A percentile compares a stretch with the other conserved stretches of the same genome.
phyloP scores from a whole-genome alignment of 1,139 yeast species.

The Suhomyces kunorum region DNA sequence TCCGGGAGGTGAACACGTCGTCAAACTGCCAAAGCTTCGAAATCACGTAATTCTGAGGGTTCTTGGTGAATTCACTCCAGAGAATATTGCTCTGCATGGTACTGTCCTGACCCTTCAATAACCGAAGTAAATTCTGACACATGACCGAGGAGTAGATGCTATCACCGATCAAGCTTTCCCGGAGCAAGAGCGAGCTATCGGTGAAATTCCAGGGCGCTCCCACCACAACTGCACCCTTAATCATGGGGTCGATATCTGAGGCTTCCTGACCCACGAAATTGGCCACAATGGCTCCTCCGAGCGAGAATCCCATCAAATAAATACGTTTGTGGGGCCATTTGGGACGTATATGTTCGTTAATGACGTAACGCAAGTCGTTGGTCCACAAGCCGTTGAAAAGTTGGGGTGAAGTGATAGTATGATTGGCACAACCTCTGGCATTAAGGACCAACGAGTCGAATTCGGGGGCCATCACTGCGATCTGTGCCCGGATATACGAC shows the following conservation, averaged over 20 bases:
- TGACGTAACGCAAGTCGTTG: conserved; percentile 56
- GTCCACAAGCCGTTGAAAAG: conserved; percentile 64
- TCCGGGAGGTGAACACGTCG: conserved; percentile 65
- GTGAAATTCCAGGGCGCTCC: conserved; percentile 87
- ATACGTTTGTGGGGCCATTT: conserved; percentile 54
- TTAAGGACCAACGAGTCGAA: conserved; percentile 59
- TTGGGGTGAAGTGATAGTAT: conserved; percentile 58
- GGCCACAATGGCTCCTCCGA: conserved; percentile 75
- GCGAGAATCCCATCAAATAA: conserved; percentile 55
- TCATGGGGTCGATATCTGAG: conserved; percentile 33
- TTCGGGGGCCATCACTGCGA: conserved; percentile 34
- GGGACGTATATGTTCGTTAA: conserved; percentile 46
- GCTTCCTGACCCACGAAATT: conserved; percentile 80
- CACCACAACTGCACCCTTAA: conserved; percentile 51
- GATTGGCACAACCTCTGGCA: conserved; percentile 62
- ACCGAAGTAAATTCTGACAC: conserved; percentile 48
- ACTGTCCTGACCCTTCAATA: conserved; percentile 46
- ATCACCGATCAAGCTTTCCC: conserved; percentile 45
- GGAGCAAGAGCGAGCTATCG: conserved; percentile 47
- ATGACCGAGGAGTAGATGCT: conserved; percentile 55
- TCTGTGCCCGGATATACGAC: conserved; percentile 51
- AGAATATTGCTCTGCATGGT: conserved; percentile 30
- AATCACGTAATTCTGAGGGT: conserved; percentile 38
- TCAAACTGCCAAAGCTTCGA: conserved; percentile 60
- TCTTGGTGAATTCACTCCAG: conserved; percentile 31